phyloP scores from a whole-genome alignment of 2,329 filamentous ascomycete species.

The Hortaea werneckii region DNA sequence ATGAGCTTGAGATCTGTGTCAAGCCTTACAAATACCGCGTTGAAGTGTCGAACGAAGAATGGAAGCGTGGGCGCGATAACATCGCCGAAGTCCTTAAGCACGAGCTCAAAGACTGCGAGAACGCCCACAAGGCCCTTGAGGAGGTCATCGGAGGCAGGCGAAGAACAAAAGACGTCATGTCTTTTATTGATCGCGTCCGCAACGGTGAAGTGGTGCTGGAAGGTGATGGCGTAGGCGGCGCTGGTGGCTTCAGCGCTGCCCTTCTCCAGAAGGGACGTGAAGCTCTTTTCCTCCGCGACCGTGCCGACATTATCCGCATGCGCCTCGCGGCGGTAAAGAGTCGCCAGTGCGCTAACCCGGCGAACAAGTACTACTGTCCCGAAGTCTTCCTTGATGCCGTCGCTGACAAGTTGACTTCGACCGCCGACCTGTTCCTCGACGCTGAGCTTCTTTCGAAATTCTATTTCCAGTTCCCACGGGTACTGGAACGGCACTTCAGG shows the following conservation, averaged over 20 bases:
- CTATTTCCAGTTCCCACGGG: constrained; percentile 89
- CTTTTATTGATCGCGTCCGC: constrained; percentile 80
- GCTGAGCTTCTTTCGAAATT: constrained; percentile 95
- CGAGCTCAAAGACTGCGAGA: constrained; percentile 75
- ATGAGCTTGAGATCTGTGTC: constrained; percentile 97
- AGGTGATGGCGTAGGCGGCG: constrained; percentile 65
- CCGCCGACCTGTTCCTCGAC: constrained; percentile 92
- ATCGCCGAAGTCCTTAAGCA: constrained; percentile 69
- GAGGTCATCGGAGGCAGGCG: constrained; percentile 66
- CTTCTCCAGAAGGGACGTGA: constrained; percentile 73
- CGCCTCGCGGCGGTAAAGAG: constrained; percentile 79
- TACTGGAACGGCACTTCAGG: constrained; percentile 78
- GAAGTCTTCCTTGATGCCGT: constrained; percentile 98
- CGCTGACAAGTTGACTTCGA: constrained; percentile 86
- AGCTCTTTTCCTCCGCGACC: constrained; percentile 86
- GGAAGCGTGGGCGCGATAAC: constrained; percentile 75
- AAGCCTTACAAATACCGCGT: constrained; percentile 99
- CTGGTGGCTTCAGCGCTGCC: constrained; percentile 84
- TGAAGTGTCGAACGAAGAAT: constrained; percentile 84
- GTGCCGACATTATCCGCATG: constrained; percentile 82
- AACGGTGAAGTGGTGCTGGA: constrained; percentile 78
- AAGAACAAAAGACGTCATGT: constrained; percentile 81
- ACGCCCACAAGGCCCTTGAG: constrained; percentile 66
- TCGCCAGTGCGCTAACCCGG: constrained; percentile 71
- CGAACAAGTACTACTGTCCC: constrained; percentile 93